Evolutionary conservation across 1,284 basidiomycete species (phyloP), one percentile per base, ranked within the genome.

Genomic region (Rhodofomes roseus): DNA sequence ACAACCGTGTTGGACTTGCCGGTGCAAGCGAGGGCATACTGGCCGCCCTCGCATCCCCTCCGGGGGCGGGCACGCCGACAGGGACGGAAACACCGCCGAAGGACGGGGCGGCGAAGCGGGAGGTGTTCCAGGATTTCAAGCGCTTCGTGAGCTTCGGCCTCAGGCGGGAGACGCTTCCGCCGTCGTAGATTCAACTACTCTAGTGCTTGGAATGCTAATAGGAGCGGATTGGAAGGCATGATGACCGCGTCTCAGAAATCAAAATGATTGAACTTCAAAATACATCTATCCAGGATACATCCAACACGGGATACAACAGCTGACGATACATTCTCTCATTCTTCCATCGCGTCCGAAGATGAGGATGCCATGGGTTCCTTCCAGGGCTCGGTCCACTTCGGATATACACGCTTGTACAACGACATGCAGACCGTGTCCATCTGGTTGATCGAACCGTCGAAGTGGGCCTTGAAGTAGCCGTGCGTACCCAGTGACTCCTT

Each of bases 401-500:
- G 95, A 73, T 86, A 96, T 58, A 95, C 87, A 51, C 95, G 82
- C 75, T 96, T 97, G 76, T 96, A 96, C 60, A 97, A 69, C 51
- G 87, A 85, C 92, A 96, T 90, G 71, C 93, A 95, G 53, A 96
- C 82, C 6, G 93, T 95, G 67, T 96, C 95, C 95, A 98, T 97
- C 77, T 98, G 96, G 69, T 85, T 92, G 67, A 99, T 87, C 8
- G 92, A 92, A 1, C 93, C 94, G 70, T 98, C 96, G 74, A 99
- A 99, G 72, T 95, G 87, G 11, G 95, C 95, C 78, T 99, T 99
- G 82, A 94, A 96, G 76, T 98, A 98, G 12, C 96, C 97, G 70
- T 99, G 96, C 25, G 95, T 98, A 54, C 96, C 96, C n/a, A 99
- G 83, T 6, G 93, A 89, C 75, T 96, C 96, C 37, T 83, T 85